Conservation (phyloP, 176 grass and related monocot genomes). For the Puccinellia tenuiflora region DNA sequence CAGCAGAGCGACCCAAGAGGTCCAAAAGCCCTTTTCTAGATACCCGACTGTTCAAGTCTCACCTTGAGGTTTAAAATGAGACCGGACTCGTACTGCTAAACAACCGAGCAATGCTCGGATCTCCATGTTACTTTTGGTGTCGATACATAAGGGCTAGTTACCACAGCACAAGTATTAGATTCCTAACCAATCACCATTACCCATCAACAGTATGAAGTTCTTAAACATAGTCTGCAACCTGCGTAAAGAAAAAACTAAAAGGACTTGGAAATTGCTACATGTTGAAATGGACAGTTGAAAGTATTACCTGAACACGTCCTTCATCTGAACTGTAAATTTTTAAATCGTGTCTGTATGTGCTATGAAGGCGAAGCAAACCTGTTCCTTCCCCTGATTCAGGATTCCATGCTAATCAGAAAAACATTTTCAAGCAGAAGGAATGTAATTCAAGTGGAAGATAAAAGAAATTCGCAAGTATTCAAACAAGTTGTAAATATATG, state of each 20-base stretch:
- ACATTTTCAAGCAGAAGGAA: slow-evolving; percentile 2
- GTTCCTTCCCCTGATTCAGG: slow-evolving; percentile 82
- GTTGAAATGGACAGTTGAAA: not conserved
- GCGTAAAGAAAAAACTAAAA: not conserved
- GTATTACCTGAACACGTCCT: slow-evolving; percentile 89
- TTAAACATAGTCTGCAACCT: not conserved
- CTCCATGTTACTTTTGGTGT: not conserved
- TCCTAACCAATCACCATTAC: not conserved
- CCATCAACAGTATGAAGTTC: not conserved
- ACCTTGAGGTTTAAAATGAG: not conserved
- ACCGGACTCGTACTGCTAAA: not conserved
- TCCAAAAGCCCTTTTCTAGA: not conserved
- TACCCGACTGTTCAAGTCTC: not conserved
- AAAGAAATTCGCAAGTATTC: not conserved
- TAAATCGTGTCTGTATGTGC: slow-evolving; percentile 96
- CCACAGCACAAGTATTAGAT: not conserved
- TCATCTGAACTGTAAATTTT: slow-evolving; percentile 99
- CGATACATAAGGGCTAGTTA: not conserved
- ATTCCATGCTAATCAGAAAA: not conserved
- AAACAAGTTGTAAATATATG: not conserved
- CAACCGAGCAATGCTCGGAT: not conserved
- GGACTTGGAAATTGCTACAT: not conserved
- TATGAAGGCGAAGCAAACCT: slow-evolving; percentile 99
- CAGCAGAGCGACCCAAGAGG: not conserved
- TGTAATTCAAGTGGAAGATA: slow-evolving; percentile 7